Percentiles rank a stretch among this genome's conserved stretches.
Evolutionary conservation across 768 basidiomycete species (phyloP).

Genomic region (Mycena chlorophos): DNA sequence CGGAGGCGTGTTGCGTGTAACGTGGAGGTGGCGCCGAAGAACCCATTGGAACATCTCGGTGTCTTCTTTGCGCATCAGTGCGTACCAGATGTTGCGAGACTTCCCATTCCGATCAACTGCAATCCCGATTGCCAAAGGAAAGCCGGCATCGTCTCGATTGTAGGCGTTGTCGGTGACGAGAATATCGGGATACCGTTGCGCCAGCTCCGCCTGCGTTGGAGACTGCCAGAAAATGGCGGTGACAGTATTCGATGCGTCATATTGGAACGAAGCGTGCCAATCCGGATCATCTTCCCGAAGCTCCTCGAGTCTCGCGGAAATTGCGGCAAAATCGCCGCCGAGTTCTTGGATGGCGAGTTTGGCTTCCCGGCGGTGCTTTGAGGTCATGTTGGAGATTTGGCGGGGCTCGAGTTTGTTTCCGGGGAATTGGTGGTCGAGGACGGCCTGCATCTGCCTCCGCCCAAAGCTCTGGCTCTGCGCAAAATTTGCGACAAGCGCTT

Average conservation of each 20-base stretch:
- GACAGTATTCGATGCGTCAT: constrained; percentile 21
- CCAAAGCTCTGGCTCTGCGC: constrained; percentile 7
- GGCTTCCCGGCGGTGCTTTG: constrained; percentile 19
- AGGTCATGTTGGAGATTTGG: constrained; percentile 34
- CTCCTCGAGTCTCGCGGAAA: constrained; percentile 25
- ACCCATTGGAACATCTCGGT: constrained; percentile 24
- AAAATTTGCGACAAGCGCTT: constrained; percentile 10
- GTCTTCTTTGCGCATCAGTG: constrained; percentile 29
- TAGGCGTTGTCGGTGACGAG: constrained; percentile 35
- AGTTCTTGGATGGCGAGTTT: constrained; percentile 20
- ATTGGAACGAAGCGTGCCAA: constrained; percentile 27
- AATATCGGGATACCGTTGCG: constrained; percentile 27
- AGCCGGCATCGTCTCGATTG: constrained; percentile 28
- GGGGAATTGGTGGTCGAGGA: constrained; percentile 15
- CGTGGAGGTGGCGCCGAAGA: constrained; percentile 27
- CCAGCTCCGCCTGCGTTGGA: constrained; percentile 28
- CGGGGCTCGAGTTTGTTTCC: constrained; percentile 27
- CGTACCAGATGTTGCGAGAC: constrained; percentile 32
- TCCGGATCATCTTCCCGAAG: constrained; percentile 11
- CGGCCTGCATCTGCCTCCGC: constrained; percentile 2
- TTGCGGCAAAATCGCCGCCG: constrained; percentile 31
- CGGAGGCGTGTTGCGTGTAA: constrained; percentile 13
- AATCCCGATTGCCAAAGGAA: constrained; percentile 33
- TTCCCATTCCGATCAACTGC: constrained; percentile 28
- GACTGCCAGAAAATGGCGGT: constrained; percentile 35